Evolutionary conservation across 192 early-diverging fungal species (phyloP), one percentile per base, ranked within the genome.

Genomic region (Coemansia sp.): DNA sequence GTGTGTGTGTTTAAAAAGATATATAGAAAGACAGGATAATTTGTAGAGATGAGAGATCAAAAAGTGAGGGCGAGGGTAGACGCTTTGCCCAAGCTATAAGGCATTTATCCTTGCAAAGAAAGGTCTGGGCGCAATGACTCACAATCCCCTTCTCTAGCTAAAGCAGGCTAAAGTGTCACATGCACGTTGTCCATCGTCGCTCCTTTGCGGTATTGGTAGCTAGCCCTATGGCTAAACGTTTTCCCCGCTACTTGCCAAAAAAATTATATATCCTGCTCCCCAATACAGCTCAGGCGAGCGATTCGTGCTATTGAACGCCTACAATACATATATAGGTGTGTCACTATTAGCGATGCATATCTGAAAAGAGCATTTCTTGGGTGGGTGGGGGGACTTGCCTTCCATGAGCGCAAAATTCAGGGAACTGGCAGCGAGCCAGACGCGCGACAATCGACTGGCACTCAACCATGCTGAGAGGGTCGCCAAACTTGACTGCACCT

Each of bases 391-490:
- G 54, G 20, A 40, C 72, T 52, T 68, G 65, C 73, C 82, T 78
- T 59, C 82, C 82, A 24, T 84, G 82, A 5, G 82, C 82, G 55
- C 82, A 84, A 60, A 74, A 84, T 55, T 47, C 67, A 0, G 82
- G 77, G 38, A 79, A 78, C 51, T 57, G 55, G 77, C 82, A 84
- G 52, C 44, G 27, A 0, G 76, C 68, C 61, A 84, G 63, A 13
- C 66, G 70, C 18, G 15, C 60, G 2, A 84, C 77, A 29, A 76
- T 46, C 10, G 66, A 33, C 64, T 38, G 67, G 66, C 77, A 79
- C 65, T 78, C 68, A 46, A 29, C 36, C 9, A 5, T 36, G 46
- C 64, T 68, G 41, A 79, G 68, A 22, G 12, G 27, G n/a, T 84
- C 74, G 68, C 78, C 76, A 71, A 84, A 84, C 64, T 73, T 78